Percentiles rank a stretch among this genome's conserved stretches.
Evolutionary conservation across 192 early-diverging fungal species (phyloP).

Genomic region (Entomortierella lignicola): DNA sequence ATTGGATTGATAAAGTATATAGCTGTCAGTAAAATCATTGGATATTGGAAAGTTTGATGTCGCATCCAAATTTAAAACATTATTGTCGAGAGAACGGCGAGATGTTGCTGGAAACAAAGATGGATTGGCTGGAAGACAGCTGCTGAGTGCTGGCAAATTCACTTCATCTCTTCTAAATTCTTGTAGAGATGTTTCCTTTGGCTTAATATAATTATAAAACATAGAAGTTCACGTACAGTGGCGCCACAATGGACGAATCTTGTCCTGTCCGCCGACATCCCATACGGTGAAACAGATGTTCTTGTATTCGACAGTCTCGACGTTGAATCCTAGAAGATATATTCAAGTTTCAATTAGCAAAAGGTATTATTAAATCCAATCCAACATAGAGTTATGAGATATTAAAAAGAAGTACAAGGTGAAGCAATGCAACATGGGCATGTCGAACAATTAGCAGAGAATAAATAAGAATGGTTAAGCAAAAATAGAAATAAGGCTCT

Average conservation of each 20-base stretch:
- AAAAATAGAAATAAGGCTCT: not conserved
- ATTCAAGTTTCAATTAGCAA: conserved; percentile 8
- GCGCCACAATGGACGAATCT: conserved; percentile 97
- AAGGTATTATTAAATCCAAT: not conserved
- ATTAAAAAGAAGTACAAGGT: not conserved
- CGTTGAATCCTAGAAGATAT: conserved; percentile 85
- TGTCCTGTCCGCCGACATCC: conserved; percentile 99
- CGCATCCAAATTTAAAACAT: too few species aligned
- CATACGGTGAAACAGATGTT: conserved; percentile 98
- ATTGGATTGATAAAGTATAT: not conserved
- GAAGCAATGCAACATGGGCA: not conserved
- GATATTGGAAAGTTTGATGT: not conserved
- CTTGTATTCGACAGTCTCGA: conserved; percentile 98
- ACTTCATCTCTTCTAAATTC: too few species aligned
- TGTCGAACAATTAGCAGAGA: not conserved
- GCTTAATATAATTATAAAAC: not conserved
- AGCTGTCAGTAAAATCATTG: not conserved
- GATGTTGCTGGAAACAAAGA: too few species aligned
- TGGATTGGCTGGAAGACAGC: too few species aligned
- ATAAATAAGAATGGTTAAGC: not conserved
- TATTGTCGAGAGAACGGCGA: too few species aligned
- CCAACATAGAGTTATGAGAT: not conserved
- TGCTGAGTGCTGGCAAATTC: too few species aligned
- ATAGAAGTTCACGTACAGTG: conserved; percentile 78
- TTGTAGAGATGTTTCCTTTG: not conserved